phyloP scores from a whole-genome alignment of 139 green algal species.

The Chlamydomonas applanata region DNA sequence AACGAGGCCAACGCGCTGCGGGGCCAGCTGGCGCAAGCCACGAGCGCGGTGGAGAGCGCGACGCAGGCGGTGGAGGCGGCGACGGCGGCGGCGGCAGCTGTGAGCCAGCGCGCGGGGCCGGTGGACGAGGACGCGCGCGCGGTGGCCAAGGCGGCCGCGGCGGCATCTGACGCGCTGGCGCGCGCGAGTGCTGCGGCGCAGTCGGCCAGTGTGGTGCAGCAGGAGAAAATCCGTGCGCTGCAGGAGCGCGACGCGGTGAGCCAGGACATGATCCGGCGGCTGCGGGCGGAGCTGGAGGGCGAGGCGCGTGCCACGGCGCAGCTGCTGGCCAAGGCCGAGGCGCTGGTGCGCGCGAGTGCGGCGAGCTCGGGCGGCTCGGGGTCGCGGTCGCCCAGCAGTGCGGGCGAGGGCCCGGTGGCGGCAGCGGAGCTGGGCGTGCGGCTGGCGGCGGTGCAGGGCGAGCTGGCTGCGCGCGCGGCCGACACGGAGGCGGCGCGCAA shows the following conservation, averaged over 20 bases:
- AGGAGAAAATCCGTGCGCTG: background rate
- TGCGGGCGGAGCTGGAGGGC: slow-evolving; percentile 5
- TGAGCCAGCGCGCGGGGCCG: too few relatives aligned
- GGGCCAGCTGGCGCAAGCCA: background rate
- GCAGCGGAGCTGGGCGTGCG: background rate
- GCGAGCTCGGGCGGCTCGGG: too few relatives aligned
- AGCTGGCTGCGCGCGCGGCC: background rate
- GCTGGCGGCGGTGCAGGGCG: background rate
- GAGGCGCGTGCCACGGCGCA: slow-evolving; percentile 5
- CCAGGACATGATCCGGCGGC: background rate
- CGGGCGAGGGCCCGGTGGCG: background rate
- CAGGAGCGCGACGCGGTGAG: background rate
- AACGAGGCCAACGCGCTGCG: slow-evolving; percentile 4
- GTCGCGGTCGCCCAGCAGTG: background rate
- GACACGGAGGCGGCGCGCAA: background rate
- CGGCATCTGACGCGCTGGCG: background rate
- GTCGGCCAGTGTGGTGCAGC: background rate
- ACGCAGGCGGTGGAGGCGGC: background rate
- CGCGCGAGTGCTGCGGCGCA: background rate
- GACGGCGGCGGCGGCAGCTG: background rate
- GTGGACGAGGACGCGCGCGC: background rate
- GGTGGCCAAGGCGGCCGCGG: background rate
- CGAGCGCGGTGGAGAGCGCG: background rate
- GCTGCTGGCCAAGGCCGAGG: background rate
- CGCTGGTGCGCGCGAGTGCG: background rate